Evolutionary conservation across 1,284 basidiomycete genomes (phyloP), one percentile per base, ranked within the genome.

Genomic region (Testicularia cyperi): DNA sequence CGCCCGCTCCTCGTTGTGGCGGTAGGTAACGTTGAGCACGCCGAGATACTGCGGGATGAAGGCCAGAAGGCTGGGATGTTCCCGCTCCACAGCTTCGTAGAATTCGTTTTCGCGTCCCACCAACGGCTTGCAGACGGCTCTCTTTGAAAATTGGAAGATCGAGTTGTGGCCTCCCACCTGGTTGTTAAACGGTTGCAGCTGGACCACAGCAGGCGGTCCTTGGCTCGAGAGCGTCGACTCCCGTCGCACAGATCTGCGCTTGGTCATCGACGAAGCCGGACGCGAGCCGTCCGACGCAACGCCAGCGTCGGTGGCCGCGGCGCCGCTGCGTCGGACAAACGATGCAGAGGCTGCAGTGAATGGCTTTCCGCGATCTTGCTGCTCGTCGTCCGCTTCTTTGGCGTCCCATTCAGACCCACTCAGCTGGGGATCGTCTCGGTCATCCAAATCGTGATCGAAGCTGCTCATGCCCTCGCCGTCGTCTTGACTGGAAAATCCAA

Each of bases 101-200:
- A 99, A 97, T 38, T 96, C 81, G 75, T 99, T 98, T 79, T 99
- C 94, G 38, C 92, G 84, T 16, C 90, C 92, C 13, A 96, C 91
- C 8, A 98, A 84, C 15, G 94, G 94, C 90, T 99, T 99, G 82
- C 94, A 99, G 15, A 99, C 92, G 9, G 95, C 94, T 43, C 92
- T 84, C 67, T 91, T 90, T 2, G 94, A 97, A 72, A 99, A 98
- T 77, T 92, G 92, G 79, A 98, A 98, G 71, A 99, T 96, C 53
- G 90, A 88, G 66, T 85, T 90, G 78, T 99, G 94, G 1, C 94
- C 94, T 30, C 94, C 94, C 19, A 99, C 94, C 78, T 97, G 92
- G 73, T 99, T 96, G 44, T 90, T 86, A 78, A 95, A 99, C 2
- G 95, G 95, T 46, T 89, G 86, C 5, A 99, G 81, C 26, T 94